These are phyloP conservation scores for Penicillium sp. DNA, from an alignment of 2,329 filamentous ascomycete species.

Conservation along the genomic window DNA sequence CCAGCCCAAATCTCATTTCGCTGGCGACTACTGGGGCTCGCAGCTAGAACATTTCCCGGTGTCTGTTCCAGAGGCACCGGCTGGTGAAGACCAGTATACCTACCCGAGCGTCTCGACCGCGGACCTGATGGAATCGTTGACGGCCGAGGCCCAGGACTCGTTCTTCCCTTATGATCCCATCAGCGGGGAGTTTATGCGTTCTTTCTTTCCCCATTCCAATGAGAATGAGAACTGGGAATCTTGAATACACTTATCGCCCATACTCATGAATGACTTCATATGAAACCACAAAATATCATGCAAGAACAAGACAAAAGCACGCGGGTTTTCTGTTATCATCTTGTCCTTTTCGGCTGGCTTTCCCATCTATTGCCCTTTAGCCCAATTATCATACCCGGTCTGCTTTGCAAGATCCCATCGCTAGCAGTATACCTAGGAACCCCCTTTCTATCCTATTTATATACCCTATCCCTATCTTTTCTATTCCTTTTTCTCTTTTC, in stretches of 20 bases:
- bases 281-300: not conserved
- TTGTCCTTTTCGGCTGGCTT: not conserved
- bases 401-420: too few relatives aligned
- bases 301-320: not conserved
- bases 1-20: not conserved
- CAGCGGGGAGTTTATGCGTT: conserved; percentile 40
- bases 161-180: conserved; percentile 44
- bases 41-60: conserved; percentile 8
- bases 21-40: conserved; percentile 14
- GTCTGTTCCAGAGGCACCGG: conserved; percentile 4
- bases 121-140: conserved; percentile 14
- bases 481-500: too few relatives aligned
- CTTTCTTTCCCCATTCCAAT: conserved; percentile 36
- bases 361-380: not conserved
- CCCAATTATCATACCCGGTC: not conserved
- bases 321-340: not conserved
- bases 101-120: conserved; percentile 8
- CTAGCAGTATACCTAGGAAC: not conserved
- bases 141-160: conserved; percentile 21
- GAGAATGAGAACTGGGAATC: conserved; percentile 30
- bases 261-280: not conserved
- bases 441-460: not conserved
- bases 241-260: not conserved
- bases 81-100: conserved; percentile 11
- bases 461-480: too few relatives aligned